Evolutionary conservation across 75 land plant genomes (phyloP).

Genomic region (Pinus taeda): DNA sequence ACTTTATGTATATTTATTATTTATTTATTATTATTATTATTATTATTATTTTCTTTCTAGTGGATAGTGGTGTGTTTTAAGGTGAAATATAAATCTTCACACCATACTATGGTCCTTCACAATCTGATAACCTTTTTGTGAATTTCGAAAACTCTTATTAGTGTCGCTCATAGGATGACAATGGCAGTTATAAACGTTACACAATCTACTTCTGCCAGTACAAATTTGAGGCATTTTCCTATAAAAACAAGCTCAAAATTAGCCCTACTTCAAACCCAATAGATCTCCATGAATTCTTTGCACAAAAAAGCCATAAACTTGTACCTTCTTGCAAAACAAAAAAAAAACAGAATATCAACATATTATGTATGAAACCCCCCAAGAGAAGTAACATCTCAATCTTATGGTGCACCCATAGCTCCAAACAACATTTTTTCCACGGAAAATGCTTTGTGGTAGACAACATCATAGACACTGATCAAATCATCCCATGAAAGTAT

Average conservation of each 20-base stretch:
- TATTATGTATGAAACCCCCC: not conserved
- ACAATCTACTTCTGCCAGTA: not conserved
- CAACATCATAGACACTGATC: constrained; percentile 98
- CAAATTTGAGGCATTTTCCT: not conserved
- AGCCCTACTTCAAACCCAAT: not conserved
- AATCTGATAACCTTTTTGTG: too few species aligned
- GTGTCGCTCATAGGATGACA: not conserved
- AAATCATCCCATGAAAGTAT: constrained; percentile 96
- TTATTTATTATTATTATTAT: too few species aligned
- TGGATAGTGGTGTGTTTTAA: too few species aligned
- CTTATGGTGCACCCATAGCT: not conserved
- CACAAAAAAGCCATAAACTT: not conserved
- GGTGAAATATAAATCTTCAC: too few species aligned
- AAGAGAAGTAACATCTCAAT: constrained; percentile 5
- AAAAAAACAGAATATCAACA: not conserved
- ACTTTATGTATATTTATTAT: too few species aligned
- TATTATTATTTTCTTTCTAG: too few species aligned
- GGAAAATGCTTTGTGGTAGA: constrained; percentile 87
- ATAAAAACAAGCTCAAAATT: not conserved
- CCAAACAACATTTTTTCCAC: constrained; percentile 36
- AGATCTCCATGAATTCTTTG: not conserved
- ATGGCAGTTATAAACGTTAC: not conserved
- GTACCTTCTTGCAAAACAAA: not conserved
- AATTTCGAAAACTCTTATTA: too few species aligned
- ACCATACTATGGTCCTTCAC: too few species aligned